phyloP scores from a whole-genome alignment of 306 rosid genomes.

The Cucumis sativus region DNA sequence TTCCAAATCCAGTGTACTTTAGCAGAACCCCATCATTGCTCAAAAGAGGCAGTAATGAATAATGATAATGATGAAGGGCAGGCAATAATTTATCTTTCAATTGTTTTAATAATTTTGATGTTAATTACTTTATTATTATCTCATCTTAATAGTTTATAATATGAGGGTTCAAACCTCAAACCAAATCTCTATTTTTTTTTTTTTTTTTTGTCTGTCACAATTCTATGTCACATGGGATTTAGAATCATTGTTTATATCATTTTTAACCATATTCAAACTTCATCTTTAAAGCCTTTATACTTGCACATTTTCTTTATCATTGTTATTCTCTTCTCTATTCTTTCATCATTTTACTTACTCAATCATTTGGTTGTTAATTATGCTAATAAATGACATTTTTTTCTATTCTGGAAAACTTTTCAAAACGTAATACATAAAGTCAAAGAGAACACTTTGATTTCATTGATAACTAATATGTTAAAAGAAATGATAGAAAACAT shows the following conservation, averaged over 20 bases:
- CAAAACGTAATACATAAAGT: too few species aligned
- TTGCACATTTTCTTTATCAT: too few species aligned
- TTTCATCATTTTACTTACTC: neutral
- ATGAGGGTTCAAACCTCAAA: too few species aligned
- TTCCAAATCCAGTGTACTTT: neutral
- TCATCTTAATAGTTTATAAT: neutral
- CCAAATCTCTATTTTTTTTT: too few species aligned
- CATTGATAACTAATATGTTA: too few species aligned
- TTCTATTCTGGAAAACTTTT: neutral
- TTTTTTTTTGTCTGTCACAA: too few species aligned
- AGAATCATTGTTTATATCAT: too few species aligned
- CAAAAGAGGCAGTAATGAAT: neutral
- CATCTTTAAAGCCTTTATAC: neutral
- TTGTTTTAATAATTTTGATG: neutral
- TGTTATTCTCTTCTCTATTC: too few species aligned
- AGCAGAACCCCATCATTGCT: neutral
- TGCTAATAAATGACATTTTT: neutral
- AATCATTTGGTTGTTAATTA: neutral
- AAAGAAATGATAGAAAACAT: too few species aligned
- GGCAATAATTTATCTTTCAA: neutral
- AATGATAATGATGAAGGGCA: neutral
- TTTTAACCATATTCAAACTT: neutral
- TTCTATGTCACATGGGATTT: too few species aligned
- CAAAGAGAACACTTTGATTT: too few species aligned
- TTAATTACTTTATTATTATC: neutral